Base-by-base conservation (phyloP, 1,284 basidiomycete species). In the Puccinia novopanici region DNA sequence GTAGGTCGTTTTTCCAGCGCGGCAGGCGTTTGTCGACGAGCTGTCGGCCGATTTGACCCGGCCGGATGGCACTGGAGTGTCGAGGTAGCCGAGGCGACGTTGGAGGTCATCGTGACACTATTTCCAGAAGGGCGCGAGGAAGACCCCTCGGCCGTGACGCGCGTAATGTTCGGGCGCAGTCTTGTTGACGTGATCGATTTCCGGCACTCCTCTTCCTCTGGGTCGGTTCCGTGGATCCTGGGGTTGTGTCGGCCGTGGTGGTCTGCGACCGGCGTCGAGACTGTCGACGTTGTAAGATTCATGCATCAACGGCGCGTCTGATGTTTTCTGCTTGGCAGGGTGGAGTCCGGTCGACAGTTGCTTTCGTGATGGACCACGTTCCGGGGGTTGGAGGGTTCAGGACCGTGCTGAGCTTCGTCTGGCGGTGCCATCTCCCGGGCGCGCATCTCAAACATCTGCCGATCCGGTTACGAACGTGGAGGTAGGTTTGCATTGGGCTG, bases 101-200 rank as follows among this genome's bases (percentile, higher is more conserved):
- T 92, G 15, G 93, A 95, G 1, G 96, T 95, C 84, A 98, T 91
- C 59, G 90, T 89, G 71, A 98, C 93, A 83, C 93, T 96, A 87
- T 99, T 99, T 22, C 95, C 95, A 0, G 95, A 97, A 4, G 95
- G 95, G 67, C n/a, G 94, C 93, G 81, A 92, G 89, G 84, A 92
- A 94, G 24, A 88, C n/a, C n/a, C n/a, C 89, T 55, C 88, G 88
- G 22, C 84, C 84, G 40, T 83, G 82, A 86, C 77, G 68, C 86
- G 19, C 86, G 85, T 57, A 78, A 59, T 82, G 81, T 72, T 89
- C 89, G 30, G 87, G 54, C 30, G 77, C 54, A 15, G 67, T 72
- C 34, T 54, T 24, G 40, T 79, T 79, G 6, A 78, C 17, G 12
- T 67, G 65, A 40, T 78, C 75, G 19, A 59, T 57, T 37, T 59